Evolutionary conservation across 108 stramenopile genomes (phyloP).

Genomic region (Stephanodiscus minutulus): DNA sequence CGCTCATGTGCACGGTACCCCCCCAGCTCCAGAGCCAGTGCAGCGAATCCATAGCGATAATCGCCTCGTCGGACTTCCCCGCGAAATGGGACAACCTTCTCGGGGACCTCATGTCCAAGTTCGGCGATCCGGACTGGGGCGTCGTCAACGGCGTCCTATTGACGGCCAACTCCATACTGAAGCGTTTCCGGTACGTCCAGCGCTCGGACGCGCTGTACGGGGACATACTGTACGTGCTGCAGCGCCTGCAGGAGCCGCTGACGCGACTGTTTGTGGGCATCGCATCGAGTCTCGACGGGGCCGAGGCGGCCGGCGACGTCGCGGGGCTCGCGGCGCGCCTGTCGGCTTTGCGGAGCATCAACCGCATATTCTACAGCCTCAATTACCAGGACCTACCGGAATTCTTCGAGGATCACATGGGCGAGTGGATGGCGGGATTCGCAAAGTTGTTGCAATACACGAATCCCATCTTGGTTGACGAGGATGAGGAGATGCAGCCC

Average conservation of each 20-base stretch:
- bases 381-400: constrained; percentile 98
- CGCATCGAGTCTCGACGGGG: constrained; percentile 54
- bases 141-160: constrained; percentile 94
- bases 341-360: constrained; percentile 79
- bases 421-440: constrained; percentile 91
- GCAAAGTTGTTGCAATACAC: constrained; percentile 84
- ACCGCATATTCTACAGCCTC: constrained; percentile 94
- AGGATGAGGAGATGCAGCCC: constrained; percentile 84
- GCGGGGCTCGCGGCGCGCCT: constrained; percentile 59
- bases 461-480: constrained; percentile 82
- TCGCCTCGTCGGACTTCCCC: constrained; percentile 94
- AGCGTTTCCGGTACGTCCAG: constrained; percentile 90
- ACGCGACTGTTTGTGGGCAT: constrained; percentile 70
- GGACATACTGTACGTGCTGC: constrained; percentile 84
- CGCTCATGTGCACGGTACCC: constrained; percentile 93
- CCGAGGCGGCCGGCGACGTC: constrained; percentile 36
- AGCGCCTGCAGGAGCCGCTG: constrained; percentile 82
- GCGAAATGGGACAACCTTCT: constrained; percentile 92
- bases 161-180: constrained; percentile 95
- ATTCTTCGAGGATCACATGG: constrained; percentile 97
- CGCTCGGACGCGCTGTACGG: constrained; percentile 84
- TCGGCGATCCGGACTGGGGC: constrained; percentile 65
- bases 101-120: constrained; percentile 83
- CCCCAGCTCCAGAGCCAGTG: constrained; percentile 92
- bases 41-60: constrained; percentile 91